Base-by-base conservation (phyloP, 2,329 filamentous ascomycete genomes). In the Chrysoporthe puriensis region DNA sequence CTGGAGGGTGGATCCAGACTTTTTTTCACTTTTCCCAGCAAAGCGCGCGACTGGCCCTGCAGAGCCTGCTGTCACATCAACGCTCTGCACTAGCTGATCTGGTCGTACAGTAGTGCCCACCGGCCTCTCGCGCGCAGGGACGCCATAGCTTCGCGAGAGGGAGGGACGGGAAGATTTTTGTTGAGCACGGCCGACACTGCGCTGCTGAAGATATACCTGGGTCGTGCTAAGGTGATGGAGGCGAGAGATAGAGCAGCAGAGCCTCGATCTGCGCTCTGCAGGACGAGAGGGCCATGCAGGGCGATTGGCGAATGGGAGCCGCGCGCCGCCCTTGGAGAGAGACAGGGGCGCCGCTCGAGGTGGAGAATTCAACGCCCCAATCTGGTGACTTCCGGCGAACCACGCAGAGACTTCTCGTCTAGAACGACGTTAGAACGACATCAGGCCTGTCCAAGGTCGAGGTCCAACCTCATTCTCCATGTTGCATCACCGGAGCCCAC, bases 261-360 rank as follows among this genome's bases (percentile, higher is more conserved):
- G 61, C 61, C 61, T 50, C 61, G 46, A 52, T 63, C 34, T 48
- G 48, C 18, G 54, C 2, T 18, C 34, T 32, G 43, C 48, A 54
- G 54, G 40, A 63, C 34, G 26, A 42, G 34, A 42, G 48, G 46
- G 46, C 34, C n/a, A 36, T 26, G 46, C 61, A 42, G 46, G 40
- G 46, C 16, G 21, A 63, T 63, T 63, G 48, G 14, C 61, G 48
- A 63, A 63, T 63, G n/a, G 40, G 48, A 63, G 7, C 5, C 48
- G 46, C 26, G 5, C 26, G 36, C 18, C 18, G 34, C 32, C 7
- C 34, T 26, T 40, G 7, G 8, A n/a, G 2, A 36, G 44, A 43
- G 34, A 42, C 48, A 14, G 46, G 16, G 61, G 48, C 26, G 21
- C 58, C 42, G 43, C 58, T 42, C 2, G 2, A 44, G 57, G n/a